Evolutionary conservation across 2,329 filamentous ascomycete genomes (phyloP).

Genomic region (Falciphora oryzae): DNA sequence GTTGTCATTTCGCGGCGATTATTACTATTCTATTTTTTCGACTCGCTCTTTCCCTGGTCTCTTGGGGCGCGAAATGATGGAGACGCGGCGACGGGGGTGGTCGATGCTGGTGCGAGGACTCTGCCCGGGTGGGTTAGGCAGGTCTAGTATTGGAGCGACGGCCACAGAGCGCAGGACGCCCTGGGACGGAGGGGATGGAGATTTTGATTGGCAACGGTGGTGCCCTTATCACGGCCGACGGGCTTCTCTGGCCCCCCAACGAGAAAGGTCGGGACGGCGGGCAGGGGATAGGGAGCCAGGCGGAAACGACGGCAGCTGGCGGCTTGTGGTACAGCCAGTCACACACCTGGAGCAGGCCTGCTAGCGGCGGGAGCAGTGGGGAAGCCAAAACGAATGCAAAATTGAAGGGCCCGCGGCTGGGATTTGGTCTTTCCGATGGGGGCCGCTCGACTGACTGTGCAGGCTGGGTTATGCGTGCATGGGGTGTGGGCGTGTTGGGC

Average conservation of each 20-base stretch:
- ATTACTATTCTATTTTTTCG: background rate
- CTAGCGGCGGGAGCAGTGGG: background rate
- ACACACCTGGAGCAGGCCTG: background rate
- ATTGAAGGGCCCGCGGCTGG: background rate
- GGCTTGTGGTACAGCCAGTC: conserved; percentile 1
- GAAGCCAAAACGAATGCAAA: background rate
- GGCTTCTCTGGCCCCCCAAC: background rate
- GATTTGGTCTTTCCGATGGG: background rate
- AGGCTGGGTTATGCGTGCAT: background rate
- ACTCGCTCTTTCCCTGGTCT: background rate
- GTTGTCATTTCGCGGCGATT: conserved; percentile 26
- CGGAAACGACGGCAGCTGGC: background rate
- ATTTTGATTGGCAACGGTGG: conserved; percentile 1
- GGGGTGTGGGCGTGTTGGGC: background rate
- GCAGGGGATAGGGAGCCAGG: background rate
- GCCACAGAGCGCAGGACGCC: background rate
- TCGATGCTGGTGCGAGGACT: background rate
- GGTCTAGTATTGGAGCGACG: background rate
- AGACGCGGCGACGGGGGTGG: background rate
- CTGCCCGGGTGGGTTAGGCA: background rate
- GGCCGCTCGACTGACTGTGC: background rate
- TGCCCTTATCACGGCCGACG: background rate
- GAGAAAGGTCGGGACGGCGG: background rate
- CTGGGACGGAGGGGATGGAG: background rate
- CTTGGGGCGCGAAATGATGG: background rate